These are phyloP conservation scores for Globisporangium spiculum DNA, from an alignment of 352 stramenopile species.

Conservation along the genomic window DNA sequence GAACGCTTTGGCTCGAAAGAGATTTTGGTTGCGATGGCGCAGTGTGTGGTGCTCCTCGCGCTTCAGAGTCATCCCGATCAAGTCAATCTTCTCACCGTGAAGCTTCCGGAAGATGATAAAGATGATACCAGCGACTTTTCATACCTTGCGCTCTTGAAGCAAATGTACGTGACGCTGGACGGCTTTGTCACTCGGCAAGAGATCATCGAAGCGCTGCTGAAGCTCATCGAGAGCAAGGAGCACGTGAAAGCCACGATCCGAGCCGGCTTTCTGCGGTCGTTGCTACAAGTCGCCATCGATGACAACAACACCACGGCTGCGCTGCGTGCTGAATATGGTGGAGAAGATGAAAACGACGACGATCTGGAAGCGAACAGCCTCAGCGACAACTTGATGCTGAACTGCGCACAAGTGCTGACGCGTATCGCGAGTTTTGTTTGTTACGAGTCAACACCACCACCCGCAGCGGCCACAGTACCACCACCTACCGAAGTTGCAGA, in stretches of 20 bases:
- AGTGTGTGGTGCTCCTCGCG: constrained; percentile 32
- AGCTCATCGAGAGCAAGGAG: constrained; percentile 36
- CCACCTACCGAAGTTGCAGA: not conserved
- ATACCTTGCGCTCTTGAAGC: constrained; percentile 57
- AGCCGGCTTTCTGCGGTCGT: constrained; percentile 32
- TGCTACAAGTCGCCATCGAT: constrained; percentile 49
- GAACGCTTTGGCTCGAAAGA: constrained; percentile 36
- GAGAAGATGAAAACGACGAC: constrained; percentile 3
- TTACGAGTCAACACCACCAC: not conserved
- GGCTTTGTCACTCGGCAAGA: constrained; percentile 23
- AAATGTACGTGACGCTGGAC: constrained; percentile 70
- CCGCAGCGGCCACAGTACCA: not conserved
- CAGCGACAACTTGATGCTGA: constrained; percentile 10
- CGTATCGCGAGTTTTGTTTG: constrained; percentile 16
- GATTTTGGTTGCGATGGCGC: constrained; percentile 34
- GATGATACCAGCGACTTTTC: constrained; percentile 4
- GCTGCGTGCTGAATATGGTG: not conserved
- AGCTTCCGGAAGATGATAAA: constrained; percentile 4
- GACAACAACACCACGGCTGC: constrained; percentile 10
- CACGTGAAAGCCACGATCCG: constrained; percentile 45
- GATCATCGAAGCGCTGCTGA: constrained; percentile 31
- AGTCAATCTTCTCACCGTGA: not conserved
- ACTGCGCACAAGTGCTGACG: constrained; percentile 15
- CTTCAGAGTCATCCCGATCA: not conserved
- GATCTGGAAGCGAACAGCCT: constrained; percentile 1